A percentile compares a stretch with the other conserved stretches of the same genome.
Evolutionary conservation across 805 yeast species (phyloP).

Genomic region (Cyberlindnera misumaiensis): DNA sequence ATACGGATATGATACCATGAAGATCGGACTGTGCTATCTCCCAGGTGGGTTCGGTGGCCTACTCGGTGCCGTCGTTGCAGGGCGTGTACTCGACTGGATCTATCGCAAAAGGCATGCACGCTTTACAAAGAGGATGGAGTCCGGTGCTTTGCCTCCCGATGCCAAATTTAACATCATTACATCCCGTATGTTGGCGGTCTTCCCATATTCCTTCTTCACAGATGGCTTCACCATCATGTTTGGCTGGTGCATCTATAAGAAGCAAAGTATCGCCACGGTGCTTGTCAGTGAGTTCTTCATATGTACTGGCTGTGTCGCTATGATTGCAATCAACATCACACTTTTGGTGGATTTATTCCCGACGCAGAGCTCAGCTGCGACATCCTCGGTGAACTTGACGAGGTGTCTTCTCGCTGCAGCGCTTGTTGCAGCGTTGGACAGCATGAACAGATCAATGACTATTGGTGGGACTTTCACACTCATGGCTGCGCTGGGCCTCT

Average conservation of each 20-base stretch:
- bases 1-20: constrained; percentile 46
- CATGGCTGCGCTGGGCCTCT: constrained; percentile 44
- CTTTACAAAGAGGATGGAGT: constrained; percentile 14
- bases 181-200: constrained; percentile 45
- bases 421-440: constrained; percentile 58
- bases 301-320: constrained; percentile 52
- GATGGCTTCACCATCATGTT: constrained; percentile 40
- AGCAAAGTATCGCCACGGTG: constrained; percentile 4
- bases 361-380: constrained; percentile 59
- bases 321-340: constrained; percentile 53
- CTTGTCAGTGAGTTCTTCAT: constrained; percentile 50
- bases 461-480: constrained; percentile 76
- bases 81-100: constrained; percentile 44
- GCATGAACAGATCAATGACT: constrained; percentile 50
- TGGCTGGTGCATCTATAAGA: constrained; percentile 66
- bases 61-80: constrained; percentile 51
- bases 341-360: constrained; percentile 76
- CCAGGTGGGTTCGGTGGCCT: constrained; percentile 69
- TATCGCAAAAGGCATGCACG: constrained; percentile 25
- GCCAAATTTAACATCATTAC: constrained; percentile 44
- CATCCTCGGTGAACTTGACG: constrained; percentile 63
- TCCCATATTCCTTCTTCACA: constrained; percentile 36
- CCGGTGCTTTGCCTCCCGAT: constrained; percentile 18
- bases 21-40: constrained; percentile 65
- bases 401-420: constrained; percentile 72